Base-by-base conservation (phyloP, 768 basidiomycete species). In the Mycena haematopus region DNA sequence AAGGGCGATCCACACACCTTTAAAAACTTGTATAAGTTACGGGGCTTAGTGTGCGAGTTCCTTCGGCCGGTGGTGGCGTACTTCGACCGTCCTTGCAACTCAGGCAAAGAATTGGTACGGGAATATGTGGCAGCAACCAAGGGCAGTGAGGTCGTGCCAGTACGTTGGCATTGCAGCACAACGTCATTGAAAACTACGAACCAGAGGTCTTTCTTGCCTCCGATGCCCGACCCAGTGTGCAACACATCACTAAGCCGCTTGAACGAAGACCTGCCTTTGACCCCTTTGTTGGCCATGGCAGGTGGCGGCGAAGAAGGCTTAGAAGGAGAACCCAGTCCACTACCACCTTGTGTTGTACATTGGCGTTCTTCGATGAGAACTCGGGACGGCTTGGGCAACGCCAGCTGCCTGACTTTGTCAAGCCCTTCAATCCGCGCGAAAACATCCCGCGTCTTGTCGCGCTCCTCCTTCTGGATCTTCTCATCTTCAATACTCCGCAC, bases 401-500 rank as follows among this genome's bases (percentile, higher is more conserved):
- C 94, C 46, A 99, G 80, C 71, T 96, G 95, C 74, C 90, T 89
- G 73, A 94, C 95, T 73, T 92, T 94, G 74, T 98, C 95, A 52
- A 99, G 77, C 2, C 96, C 96, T 62, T 99, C 97, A 31, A 99
- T 98, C 9, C 97, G 88, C 5, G 96, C 97, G 68, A 97, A 92
- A 2, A 93, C 90, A 74, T 99, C 96, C 15, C 96, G 82, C 3
- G 96, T 97, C 79, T 91, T 92, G 76, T 97, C 94, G 33, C 96
- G 87, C 73, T 96, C 95, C 72, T 99, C 96, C 75, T 94, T 93
- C 73, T 92, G 91, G 58, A 95, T 92, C 81, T 99, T 99, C 80
- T 99, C 95, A 70, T 98, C 96, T 75, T 99, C 96, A 58, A 99
- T 98, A 64, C 92, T 93, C 47, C 96, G 85, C 51, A 99, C 96